phyloP scores from a whole-genome alignment of 2,329 filamentous ascomycete species.

The Chalara sp. region DNA sequence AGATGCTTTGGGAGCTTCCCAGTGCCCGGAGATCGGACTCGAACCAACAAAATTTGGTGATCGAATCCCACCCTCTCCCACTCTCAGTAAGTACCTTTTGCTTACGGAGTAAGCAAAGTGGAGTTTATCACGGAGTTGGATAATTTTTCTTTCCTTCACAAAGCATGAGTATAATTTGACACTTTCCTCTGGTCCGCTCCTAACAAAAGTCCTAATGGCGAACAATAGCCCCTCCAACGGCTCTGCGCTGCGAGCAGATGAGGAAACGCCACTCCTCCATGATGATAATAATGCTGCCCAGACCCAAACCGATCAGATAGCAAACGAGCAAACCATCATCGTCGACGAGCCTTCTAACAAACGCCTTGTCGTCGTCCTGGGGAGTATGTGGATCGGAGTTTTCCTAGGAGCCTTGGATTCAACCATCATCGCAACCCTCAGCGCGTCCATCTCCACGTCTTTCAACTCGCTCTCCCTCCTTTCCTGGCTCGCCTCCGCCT shows the following conservation, averaged over 20 bases:
- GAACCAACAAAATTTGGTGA: too few species aligned
- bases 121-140: too few species aligned
- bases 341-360: constrained; percentile 40
- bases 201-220: constrained; percentile 2
- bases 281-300: constrained; percentile 13
- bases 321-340: constrained; percentile 30
- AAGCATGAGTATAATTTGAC: too few species aligned
- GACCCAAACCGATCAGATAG: constrained; percentile 1
- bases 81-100: too few species aligned
- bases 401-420: constrained; percentile 63
- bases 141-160: too few species aligned
- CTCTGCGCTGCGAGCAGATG: constrained; percentile 8
- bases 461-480: constrained; percentile 76
- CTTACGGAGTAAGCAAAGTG: too few species aligned
- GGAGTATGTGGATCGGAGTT: constrained; percentile 51
- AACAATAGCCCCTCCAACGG: not conserved
- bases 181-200: too few species aligned
- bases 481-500: constrained; percentile 83
- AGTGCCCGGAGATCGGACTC: too few species aligned
- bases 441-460: constrained; percentile 74
- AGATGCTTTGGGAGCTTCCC: too few species aligned
- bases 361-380: constrained; percentile 47
- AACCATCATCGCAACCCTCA: constrained; percentile 80
- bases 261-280: constrained; percentile 23
- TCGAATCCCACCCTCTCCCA: too few species aligned